Evolutionary conservation across 371 early-diverging fungal genomes (phyloP).

Genomic region (Lichtheimia corymbifera): DNA sequence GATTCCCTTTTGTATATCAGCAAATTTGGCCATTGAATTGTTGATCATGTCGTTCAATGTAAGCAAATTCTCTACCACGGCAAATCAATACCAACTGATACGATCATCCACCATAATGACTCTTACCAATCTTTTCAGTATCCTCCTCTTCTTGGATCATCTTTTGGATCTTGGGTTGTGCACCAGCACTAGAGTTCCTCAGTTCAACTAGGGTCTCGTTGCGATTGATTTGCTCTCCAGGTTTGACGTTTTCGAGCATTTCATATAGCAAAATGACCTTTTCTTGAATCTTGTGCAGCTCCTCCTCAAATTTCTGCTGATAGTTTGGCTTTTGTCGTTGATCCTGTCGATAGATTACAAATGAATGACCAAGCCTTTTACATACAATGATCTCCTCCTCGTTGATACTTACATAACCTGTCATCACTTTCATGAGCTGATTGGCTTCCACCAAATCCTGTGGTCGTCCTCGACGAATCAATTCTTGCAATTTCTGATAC

Average conservation of each 20-base stretch:
- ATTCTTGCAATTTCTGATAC: constrained; percentile 89
- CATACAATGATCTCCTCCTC: not conserved
- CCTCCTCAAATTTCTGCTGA: constrained; percentile 79
- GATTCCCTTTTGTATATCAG: constrained; percentile 65
- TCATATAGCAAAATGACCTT: constrained; percentile 77
- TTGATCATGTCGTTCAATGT: constrained; percentile 87
- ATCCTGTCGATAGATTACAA: constrained; percentile 51
- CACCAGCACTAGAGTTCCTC: constrained; percentile 54
- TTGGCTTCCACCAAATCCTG: constrained; percentile 95
- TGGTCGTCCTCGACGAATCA: constrained; percentile 94
- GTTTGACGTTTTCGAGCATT: constrained; percentile 69
- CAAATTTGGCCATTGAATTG: constrained; percentile 74
- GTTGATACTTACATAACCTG: constrained; percentile 80
- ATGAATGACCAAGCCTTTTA: not conserved
- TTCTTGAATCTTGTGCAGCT: constrained; percentile 80
- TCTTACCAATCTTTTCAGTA: constrained; percentile 26
- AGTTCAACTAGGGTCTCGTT: constrained; percentile 58
- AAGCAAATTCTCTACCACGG: constrained; percentile 60
- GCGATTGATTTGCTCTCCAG: constrained; percentile 57
- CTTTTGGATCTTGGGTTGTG: constrained; percentile 78
- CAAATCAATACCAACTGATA: not conserved
- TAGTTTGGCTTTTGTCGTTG: constrained; percentile 81
- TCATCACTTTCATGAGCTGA: constrained; percentile 94
- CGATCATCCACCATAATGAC: not conserved
- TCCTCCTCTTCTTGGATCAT: constrained; percentile 55